These are phyloP conservation scores for Rhizopogon sp. DNA, from an alignment of 768 basidiomycete species.

Conservation along the genomic window DNA sequence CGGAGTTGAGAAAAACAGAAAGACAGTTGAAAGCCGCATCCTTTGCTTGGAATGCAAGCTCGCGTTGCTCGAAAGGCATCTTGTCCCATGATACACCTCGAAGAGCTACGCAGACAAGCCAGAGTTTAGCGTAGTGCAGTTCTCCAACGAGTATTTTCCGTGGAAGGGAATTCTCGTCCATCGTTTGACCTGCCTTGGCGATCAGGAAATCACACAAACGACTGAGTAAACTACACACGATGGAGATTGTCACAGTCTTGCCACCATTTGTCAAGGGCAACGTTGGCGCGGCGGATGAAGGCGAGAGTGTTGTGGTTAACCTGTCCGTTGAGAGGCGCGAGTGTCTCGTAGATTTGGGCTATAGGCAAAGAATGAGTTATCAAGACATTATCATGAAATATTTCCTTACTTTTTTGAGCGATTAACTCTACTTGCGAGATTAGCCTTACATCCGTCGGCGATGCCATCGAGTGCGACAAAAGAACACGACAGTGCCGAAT, in stretches of 20 bases:
- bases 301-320: slow-evolving; percentile 81
- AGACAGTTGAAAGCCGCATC: slow-evolving; percentile 86
- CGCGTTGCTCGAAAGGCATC: slow-evolving; percentile 92
- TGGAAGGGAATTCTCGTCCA: slow-evolving; percentile 82
- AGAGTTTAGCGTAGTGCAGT: slow-evolving; percentile 88
- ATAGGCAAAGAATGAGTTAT: slow-evolving; percentile 5
- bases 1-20: slow-evolving; percentile 75
- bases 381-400: background rate
- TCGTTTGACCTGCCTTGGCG: slow-evolving; percentile 50
- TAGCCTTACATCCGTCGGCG: slow-evolving; percentile 85
- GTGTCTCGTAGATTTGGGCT: slow-evolving; percentile 93
- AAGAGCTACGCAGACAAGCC: slow-evolving; percentile 90
- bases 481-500: slow-evolving; percentile 81
- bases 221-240: slow-evolving; percentile 37
- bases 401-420: slow-evolving; percentile 75
- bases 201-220: background rate
- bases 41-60: slow-evolving; percentile 92
- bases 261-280: slow-evolving; percentile 90
- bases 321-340: slow-evolving; percentile 81
- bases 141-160: slow-evolving; percentile 87
- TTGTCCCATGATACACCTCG: slow-evolving; percentile 94
- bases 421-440: slow-evolving; percentile 87
- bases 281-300: slow-evolving; percentile 82
- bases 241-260: slow-evolving; percentile 83
- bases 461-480: slow-evolving; percentile 80